Conservation (phyloP, 2,329 filamentous ascomycete species). For the Paracoccidioides brasiliensis region DNA sequence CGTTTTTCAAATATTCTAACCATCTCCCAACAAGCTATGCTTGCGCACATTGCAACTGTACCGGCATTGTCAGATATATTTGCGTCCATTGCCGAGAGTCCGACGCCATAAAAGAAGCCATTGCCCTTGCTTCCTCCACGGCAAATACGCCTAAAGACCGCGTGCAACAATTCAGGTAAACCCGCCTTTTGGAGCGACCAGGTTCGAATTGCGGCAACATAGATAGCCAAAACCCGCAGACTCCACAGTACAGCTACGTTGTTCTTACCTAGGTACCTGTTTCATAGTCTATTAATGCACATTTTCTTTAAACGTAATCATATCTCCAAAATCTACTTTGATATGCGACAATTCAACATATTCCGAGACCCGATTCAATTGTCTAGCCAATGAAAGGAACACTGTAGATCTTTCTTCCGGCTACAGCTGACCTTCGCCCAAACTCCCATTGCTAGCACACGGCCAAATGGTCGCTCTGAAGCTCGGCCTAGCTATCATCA, state of each 20-base stretch:
- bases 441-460: background rate
- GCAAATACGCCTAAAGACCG: too few relatives aligned
- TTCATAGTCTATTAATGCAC: background rate
- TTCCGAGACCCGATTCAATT: background rate
- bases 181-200: too few relatives aligned
- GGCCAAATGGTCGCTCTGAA: background rate
- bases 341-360: background rate
- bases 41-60: too few relatives aligned
- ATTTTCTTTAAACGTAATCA: background rate
- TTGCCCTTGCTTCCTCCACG: too few relatives aligned
- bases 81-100: too few relatives aligned
- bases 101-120: too few relatives aligned
- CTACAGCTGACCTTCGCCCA: background rate
- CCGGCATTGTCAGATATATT: too few relatives aligned
- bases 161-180: too few relatives aligned
- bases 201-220: too few relatives aligned
- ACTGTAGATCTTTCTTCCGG: background rate
- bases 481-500: background rate
- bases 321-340: background rate
- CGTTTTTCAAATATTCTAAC: too few relatives aligned
- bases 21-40: too few relatives aligned
- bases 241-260: background rate
- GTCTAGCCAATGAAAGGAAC: background rate
- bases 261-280: background rate
- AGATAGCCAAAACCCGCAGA: too few relatives aligned